A percentile compares a stretch with the other conserved stretches of the same genome.
Conservation (phyloP, 1,139 yeast genomes). For the Pichia terricola region DNA sequence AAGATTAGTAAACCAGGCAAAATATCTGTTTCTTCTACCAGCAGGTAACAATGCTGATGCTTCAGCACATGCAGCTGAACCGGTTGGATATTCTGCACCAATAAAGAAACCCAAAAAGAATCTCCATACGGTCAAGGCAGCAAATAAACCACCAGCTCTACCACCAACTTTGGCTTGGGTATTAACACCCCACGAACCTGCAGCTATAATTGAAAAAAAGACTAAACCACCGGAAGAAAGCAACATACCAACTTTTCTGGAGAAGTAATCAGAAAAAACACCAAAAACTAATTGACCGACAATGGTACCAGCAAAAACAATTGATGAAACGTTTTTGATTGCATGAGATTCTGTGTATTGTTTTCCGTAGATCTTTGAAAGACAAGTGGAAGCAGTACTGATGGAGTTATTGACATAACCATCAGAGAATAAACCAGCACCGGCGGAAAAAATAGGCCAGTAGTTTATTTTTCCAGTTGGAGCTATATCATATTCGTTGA, state of each 20-base stretch:
- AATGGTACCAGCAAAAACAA: slow-evolving; percentile 86
- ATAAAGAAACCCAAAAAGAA: slow-evolving; percentile 77
- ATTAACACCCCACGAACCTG: slow-evolving; percentile 82
- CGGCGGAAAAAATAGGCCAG: slow-evolving; percentile 79
- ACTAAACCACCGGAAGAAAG: slow-evolving; percentile 63
- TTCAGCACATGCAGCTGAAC: slow-evolving; percentile 90
- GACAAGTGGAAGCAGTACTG: slow-evolving; percentile 63
- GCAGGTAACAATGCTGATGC: slow-evolving; percentile 70
- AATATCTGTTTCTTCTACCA: slow-evolving; percentile 81
- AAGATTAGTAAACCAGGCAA: slow-evolving; percentile 78
- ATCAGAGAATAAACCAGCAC: slow-evolving; percentile 86
- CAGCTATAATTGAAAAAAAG: slow-evolving; percentile 63
- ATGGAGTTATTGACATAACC: slow-evolving; percentile 84
- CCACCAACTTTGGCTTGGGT: slow-evolving; percentile 27
- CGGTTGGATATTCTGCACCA: slow-evolving; percentile 90
- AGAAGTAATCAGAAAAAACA: slow-evolving; percentile 63
- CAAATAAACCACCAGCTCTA: slow-evolving; percentile 57
- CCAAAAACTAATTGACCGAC: slow-evolving; percentile 82
- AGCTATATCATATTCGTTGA: slow-evolving; percentile 19
- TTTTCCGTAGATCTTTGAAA: slow-evolving; percentile 52
- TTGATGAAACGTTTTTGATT: slow-evolving; percentile 70
- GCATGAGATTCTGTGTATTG: slow-evolving; percentile 57
- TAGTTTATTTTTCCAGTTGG: slow-evolving; percentile 18
- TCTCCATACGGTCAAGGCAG: slow-evolving; percentile 76
- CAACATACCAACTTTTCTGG: slow-evolving; percentile 76